phyloP scores from a whole-genome alignment of 78 protist genomes.

The Carpediemonas membranifera region DNA sequence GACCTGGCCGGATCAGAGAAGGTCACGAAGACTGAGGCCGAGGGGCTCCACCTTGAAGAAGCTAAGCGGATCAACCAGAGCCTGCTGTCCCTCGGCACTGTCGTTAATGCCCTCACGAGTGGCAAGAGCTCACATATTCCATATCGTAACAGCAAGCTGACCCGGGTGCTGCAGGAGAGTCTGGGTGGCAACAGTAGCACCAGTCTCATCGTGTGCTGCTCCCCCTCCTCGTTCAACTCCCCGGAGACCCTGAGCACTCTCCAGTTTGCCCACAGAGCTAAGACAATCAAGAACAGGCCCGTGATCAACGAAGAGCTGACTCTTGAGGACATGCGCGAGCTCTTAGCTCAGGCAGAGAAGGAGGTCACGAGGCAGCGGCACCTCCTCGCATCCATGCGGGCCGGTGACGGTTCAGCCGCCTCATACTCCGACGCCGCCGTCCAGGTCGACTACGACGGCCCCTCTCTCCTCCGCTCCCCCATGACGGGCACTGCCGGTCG shows the following conservation, averaged over 20 bases:
- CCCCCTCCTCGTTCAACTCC: conserved; percentile 32
- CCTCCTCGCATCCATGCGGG: too few relatives aligned
- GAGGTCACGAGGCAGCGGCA: too few relatives aligned
- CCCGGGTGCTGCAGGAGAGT: too few relatives aligned
- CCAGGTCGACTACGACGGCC: too few relatives aligned
- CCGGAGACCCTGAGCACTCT: conserved; percentile 75
- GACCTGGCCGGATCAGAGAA: background rate
- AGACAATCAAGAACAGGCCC: conserved; percentile 65
- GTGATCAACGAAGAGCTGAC: conserved; percentile 53
- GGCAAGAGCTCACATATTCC: conserved; percentile 39
- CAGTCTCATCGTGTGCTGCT: background rate
- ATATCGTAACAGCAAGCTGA: conserved; percentile 60
- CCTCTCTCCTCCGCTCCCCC: too few relatives aligned
- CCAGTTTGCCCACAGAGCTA: conserved; percentile 79
- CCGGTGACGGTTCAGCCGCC: too few relatives aligned
- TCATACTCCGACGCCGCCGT: too few relatives aligned
- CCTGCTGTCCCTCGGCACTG: conserved; percentile 58
- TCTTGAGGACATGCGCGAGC: conserved; percentile 9
- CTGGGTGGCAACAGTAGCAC: too few relatives aligned
- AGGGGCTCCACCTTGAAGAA: conserved; percentile 9
- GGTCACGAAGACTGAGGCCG: background rate
- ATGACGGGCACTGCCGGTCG: too few relatives aligned
- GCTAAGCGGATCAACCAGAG: conserved; percentile 32
- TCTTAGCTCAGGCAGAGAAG: too few relatives aligned
- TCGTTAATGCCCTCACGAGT: conserved; percentile 56